phyloP scores from a whole-genome alignment of 257 asterid genomes.

The Prunella vulgaris region DNA sequence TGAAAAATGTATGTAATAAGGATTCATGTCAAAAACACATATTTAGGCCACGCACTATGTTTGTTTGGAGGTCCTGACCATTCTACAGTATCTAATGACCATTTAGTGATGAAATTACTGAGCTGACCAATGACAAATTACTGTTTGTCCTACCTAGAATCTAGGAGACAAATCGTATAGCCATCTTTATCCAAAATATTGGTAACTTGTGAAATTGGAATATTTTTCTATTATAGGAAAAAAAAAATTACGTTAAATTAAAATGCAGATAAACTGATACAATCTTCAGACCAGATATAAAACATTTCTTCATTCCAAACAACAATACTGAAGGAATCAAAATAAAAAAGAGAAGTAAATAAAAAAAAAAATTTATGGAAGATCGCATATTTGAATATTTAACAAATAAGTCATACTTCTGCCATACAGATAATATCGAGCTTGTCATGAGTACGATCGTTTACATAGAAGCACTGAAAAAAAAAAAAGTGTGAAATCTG shows the following conservation, averaged over 20 bases:
- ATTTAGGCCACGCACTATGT: neutral
- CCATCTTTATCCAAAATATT: neutral
- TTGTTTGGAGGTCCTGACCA: neutral
- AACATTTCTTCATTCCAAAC: neutral
- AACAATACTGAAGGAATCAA: neutral
- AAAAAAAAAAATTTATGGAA: neutral
- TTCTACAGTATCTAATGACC: neutral
- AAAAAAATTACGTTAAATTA: too few species aligned
- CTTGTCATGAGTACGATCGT: neutral
- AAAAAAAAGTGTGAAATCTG: neutral
- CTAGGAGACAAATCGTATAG: neutral
- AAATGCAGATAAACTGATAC: neutral
- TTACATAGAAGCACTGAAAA: conserved; percentile 1
- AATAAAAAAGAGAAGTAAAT: neutral
- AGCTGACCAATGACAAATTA: neutral
- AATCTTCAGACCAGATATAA: neutral
- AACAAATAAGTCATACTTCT: neutral
- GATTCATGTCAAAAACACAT: neutral
- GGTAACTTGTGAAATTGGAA: neutral
- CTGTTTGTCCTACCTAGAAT: neutral
- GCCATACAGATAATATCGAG: neutral
- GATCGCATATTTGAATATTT: neutral
- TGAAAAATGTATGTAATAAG: neutral
- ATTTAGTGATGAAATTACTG: neutral
- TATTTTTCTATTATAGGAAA: neutral